Evolutionary conservation across 1,139 yeast species (phyloP).

Genomic region (Nadsonia starkeyi-henricii): DNA sequence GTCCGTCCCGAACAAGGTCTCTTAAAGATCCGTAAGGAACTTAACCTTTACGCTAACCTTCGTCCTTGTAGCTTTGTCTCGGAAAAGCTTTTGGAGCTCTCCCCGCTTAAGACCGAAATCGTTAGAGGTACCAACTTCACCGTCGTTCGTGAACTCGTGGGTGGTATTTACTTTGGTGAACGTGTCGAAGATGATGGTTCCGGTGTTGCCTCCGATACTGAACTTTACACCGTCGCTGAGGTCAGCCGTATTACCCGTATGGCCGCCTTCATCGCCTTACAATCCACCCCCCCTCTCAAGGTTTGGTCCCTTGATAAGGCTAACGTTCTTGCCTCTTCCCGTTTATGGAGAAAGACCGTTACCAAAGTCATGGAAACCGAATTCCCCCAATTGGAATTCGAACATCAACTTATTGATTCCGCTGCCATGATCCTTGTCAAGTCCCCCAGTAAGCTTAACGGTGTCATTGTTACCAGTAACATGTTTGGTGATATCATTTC

Average conservation of each 20-base stretch:
- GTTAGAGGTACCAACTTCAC: conserved; percentile 83
- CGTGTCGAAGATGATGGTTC: conserved; percentile 82
- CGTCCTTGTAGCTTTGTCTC: conserved; percentile 95
- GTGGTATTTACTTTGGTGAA: conserved; percentile 95
- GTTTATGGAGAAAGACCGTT: conserved; percentile 92
- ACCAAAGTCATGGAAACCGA: conserved; percentile 71
- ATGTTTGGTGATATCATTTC: conserved; percentile 98
- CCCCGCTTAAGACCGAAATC: conserved; percentile 73
- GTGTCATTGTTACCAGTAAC: conserved; percentile 81
- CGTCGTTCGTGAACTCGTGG: conserved; percentile 92
- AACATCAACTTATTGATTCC: conserved; percentile 93
- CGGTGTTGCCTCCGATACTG: conserved; percentile 86
- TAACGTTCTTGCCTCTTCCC: conserved; percentile 86
- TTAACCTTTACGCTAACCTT: conserved; percentile 85
- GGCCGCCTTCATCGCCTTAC: conserved; percentile 96
- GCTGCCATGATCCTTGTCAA: conserved; percentile 96
- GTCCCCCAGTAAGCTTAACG: conserved; percentile 79
- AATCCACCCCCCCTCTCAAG: conserved; percentile 84
- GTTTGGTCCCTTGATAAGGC: conserved; percentile 96
- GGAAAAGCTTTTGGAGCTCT: conserved; percentile 66
- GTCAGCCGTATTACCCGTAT: conserved; percentile 90
- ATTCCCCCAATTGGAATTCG: conserved; percentile 73
- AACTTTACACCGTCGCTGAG: conserved; percentile 77
- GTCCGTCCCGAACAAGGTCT: conserved; percentile 98
- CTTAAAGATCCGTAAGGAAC: conserved; percentile 82